A percentile compares a stretch with the other conserved stretches of the same genome.
Evolutionary conservation across 495 filamentous ascomycete genomes (phyloP).

Genomic region (Chaetomium fimeti): DNA sequence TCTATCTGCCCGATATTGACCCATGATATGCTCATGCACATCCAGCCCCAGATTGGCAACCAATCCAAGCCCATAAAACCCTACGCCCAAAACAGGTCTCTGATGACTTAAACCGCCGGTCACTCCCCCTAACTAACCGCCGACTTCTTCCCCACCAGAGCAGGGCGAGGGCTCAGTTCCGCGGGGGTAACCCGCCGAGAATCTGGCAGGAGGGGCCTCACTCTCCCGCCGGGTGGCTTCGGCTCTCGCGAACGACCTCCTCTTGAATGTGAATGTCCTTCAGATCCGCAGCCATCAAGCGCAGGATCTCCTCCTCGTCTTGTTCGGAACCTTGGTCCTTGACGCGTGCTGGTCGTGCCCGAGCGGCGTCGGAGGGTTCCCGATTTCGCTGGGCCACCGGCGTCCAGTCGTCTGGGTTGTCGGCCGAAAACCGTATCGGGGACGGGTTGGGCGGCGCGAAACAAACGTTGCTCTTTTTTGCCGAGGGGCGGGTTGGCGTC

Average conservation of each 20-base stretch:
- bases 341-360: not conserved
- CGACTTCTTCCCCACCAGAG: not conserved
- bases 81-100: not conserved
- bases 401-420: slow-evolving; percentile 44
- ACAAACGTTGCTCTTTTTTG: not conserved
- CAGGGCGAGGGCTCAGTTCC: not conserved
- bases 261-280: not conserved
- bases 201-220: too few species aligned
- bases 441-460: not conserved
- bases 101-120: not conserved
- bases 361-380: not conserved
- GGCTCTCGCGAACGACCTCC: not conserved
- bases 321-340: not conserved
- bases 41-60: not conserved
- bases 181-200: not conserved
- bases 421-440: slow-evolving; percentile 21
- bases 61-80: not conserved
- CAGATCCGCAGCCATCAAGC: not conserved
- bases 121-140: not conserved
- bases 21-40: not conserved
- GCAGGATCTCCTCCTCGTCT: not conserved
- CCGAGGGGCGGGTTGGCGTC: not conserved
- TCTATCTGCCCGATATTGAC: not conserved
- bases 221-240: not conserved
- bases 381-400: not conserved